Percentiles rank a stretch among this genome's conserved stretches.
phyloP scores from a whole-genome alignment of 192 early-diverging fungal species.

The Entomortierella beljakovae region DNA sequence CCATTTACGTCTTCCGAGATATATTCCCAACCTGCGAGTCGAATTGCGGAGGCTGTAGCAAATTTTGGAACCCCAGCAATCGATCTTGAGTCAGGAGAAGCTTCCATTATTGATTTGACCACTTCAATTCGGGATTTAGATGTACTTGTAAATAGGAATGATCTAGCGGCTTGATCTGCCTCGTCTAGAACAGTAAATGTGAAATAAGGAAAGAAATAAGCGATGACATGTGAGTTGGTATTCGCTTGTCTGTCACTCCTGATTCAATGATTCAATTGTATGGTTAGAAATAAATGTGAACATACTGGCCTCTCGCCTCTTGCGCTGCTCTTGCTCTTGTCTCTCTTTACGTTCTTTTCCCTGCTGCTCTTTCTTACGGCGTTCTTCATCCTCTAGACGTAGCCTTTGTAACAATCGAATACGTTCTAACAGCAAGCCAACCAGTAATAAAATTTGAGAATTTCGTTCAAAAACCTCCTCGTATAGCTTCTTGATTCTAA shows the following conservation, averaged over 20 bases:
- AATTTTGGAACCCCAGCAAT: conserved; percentile 11
- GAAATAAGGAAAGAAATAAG: too few relatives aligned
- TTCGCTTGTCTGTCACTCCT: not conserved
- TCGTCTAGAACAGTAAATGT: too few relatives aligned
- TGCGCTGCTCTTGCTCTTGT: conserved; percentile 27
- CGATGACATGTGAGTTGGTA: too few relatives aligned
- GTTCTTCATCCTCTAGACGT: conserved; percentile 43
- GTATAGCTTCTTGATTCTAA: too few relatives aligned
- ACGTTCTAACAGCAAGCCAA: conserved; percentile 14
- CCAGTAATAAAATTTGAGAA: not conserved
- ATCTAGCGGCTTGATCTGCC: conserved; percentile 29
- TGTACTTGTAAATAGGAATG: conserved; percentile 28
- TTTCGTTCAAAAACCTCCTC: too few relatives aligned
- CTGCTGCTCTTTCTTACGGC: conserved; percentile 14
- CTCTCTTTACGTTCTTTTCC: conserved; percentile 28
- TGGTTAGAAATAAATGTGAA: not conserved
- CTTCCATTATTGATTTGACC: conserved; percentile 35
- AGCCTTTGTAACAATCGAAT: conserved; percentile 25
- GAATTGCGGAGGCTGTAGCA: conserved; percentile 13
- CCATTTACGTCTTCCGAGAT: conserved; percentile 5
- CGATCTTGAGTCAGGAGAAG: conserved; percentile 8
- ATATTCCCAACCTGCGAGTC: conserved; percentile 50
- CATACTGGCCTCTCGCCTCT: conserved; percentile 36
- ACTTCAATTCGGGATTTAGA: conserved; percentile 10
- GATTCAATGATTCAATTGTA: too few relatives aligned